Evolutionary conservation across 257 asterid genomes (phyloP).

Genomic region (Avicennia marina): DNA sequence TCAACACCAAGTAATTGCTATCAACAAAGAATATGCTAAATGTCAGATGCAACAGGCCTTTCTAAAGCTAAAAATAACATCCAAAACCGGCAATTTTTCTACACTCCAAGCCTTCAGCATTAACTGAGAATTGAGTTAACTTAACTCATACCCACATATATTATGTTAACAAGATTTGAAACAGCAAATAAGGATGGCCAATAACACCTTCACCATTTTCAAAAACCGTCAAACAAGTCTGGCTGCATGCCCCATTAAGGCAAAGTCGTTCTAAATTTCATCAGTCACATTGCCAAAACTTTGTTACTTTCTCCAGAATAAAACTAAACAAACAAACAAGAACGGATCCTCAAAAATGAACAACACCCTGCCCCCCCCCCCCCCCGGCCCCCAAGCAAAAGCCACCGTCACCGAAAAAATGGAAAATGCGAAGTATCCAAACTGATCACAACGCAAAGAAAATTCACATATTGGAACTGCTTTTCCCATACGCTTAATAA

Average conservation of each 20-base stretch:
- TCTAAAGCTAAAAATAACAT: background rate
- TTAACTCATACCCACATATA: background rate
- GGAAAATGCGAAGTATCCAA: background rate
- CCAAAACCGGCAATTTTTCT: constrained; percentile 1
- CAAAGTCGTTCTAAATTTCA: constrained; percentile 4
- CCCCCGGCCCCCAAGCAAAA: too few species aligned
- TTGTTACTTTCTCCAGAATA: background rate
- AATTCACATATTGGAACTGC: background rate
- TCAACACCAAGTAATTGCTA: background rate
- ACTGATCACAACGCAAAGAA: background rate
- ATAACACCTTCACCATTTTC: background rate
- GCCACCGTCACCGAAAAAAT: background rate
- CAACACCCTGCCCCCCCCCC: too few species aligned
- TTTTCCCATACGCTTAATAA: constrained; percentile 13
- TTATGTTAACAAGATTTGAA: background rate
- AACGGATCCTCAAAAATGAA: background rate
- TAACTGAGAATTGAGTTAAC: background rate
- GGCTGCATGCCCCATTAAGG: background rate
- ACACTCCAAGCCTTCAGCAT: background rate
- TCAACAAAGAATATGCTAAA: background rate
- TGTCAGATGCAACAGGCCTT: background rate
- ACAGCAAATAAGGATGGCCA: background rate
- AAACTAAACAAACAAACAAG: background rate
- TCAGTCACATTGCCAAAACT: background rate
- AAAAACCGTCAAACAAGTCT: background rate